phyloP scores from a whole-genome alignment of 2,329 filamentous ascomycete species.

The Xylogone sp. region DNA sequence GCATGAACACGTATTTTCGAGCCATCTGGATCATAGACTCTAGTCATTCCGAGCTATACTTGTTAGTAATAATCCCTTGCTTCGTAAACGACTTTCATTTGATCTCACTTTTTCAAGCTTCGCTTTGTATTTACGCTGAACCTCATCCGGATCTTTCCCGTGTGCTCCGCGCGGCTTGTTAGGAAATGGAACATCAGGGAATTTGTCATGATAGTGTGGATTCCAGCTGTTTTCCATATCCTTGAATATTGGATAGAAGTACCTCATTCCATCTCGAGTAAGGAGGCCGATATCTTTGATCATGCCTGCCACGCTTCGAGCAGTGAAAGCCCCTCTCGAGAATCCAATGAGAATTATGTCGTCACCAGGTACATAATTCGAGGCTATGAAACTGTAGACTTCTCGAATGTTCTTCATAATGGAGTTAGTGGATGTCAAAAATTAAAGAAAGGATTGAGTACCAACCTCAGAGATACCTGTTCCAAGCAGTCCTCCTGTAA shows the following conservation, averaged over 20 bases:
- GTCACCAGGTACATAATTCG: conserved; percentile 35
- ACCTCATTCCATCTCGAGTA: conserved; percentile 36
- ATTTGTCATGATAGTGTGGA: conserved; percentile 28
- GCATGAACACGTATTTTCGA: conserved; percentile 38
- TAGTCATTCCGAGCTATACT: conserved; percentile 29
- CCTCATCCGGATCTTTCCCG: conserved; percentile 9
- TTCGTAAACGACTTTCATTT: not conserved
- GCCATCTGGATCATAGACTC: conserved; percentile 31
- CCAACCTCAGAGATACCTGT: conserved; percentile 39
- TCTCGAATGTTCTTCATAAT: conserved; percentile 40
- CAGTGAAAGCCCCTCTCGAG: conserved; percentile 33
- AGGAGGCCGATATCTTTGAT: conserved; percentile 33
- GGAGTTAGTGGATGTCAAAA: not conserved
- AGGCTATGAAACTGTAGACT: conserved; percentile 39
- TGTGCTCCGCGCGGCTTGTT: conserved; percentile 21
- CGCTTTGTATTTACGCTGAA: conserved; percentile 28
- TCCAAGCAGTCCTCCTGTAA: conserved; percentile 53
- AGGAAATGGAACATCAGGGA: conserved; percentile 23
- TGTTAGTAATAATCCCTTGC: conserved; percentile 4
- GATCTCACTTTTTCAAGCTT: conserved; percentile 31
- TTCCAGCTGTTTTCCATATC: conserved; percentile 29
- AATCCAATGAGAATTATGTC: conserved; percentile 32
- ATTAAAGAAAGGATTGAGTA: not conserved
- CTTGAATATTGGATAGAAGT: conserved; percentile 39
- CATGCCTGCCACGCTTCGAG: conserved; percentile 28